phyloP scores from a whole-genome alignment of 2,329 filamentous ascomycete species.

The Paradendryphiella salina region DNA sequence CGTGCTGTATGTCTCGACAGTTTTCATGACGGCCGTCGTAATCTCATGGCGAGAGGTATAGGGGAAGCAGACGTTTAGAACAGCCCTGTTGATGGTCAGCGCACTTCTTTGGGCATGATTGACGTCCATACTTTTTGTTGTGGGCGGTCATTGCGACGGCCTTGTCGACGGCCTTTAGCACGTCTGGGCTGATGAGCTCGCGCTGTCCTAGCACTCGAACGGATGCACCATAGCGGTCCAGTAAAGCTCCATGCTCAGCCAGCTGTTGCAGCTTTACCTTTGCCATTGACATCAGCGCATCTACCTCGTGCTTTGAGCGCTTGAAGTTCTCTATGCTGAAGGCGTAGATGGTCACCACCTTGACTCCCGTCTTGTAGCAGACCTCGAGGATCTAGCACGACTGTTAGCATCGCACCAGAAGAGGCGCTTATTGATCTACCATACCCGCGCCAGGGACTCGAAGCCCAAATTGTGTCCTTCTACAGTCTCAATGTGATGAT shows the following conservation, averaged over 20 bases:
- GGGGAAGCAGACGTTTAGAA: constrained; percentile 94
- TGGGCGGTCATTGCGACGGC: constrained; percentile 84
- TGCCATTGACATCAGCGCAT: constrained; percentile 95
- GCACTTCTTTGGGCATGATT: not conserved
- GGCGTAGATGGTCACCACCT: constrained; percentile 95
- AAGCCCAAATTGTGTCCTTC: constrained; percentile 96
- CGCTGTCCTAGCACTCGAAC: constrained; percentile 84
- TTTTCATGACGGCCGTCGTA: constrained; percentile 82
- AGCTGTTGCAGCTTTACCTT: constrained; percentile 93
- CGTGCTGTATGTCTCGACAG: constrained; percentile 82
- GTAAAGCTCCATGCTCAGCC: constrained; percentile 86
- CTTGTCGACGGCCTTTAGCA: constrained; percentile 82
- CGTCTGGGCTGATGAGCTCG: constrained; percentile 81
- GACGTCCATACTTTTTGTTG: constrained; percentile 71
- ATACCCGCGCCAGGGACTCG: constrained; percentile 84
- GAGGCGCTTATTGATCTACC: constrained; percentile 32
- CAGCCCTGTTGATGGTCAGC: constrained; percentile 51
- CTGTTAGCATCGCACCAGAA: constrained; percentile 40
- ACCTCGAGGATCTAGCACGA: constrained; percentile 76
- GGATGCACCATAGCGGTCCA: constrained; percentile 88
- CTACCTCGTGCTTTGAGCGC: constrained; percentile 92
- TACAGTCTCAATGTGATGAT: constrained; percentile 90
- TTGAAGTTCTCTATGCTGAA: constrained; percentile 99
- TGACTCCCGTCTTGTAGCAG: constrained; percentile 96
- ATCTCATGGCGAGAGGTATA: constrained; percentile 97